These are phyloP conservation scores for Ceratobasidium theobromae DNA, from an alignment of 1,284 basidiomycete genomes.

Conservation along the genomic window DNA sequence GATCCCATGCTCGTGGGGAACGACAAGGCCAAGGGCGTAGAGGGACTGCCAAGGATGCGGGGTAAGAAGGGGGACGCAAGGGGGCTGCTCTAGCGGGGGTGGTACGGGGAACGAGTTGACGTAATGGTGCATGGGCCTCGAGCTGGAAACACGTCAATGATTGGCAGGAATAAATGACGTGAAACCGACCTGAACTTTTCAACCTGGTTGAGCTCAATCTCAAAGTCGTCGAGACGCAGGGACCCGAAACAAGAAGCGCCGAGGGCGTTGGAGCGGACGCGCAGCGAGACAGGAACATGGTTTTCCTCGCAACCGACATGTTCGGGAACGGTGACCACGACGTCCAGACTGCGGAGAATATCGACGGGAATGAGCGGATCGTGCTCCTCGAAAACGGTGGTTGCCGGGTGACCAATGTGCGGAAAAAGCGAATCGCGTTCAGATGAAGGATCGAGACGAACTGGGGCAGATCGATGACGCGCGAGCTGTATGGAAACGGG, in stretches of 20 bases:
- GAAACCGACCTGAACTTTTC: conserved; percentile 63
- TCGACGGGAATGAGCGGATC: conserved; percentile 49
- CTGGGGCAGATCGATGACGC: conserved; percentile 33
- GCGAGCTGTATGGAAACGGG: conserved; percentile 34
- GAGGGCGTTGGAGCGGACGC: conserved; percentile 51
- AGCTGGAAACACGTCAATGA: no score
- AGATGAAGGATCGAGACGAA: conserved; percentile 25
- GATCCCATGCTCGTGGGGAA: conserved; percentile 35
- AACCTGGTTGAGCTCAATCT: conserved; percentile 57
- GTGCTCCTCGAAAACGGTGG: conserved; percentile 3
- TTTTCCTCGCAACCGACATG: conserved; percentile 51
- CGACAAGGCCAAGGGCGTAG: conserved; percentile 55
- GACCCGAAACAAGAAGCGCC: conserved; percentile 14
- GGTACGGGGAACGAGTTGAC: conserved; percentile 54
- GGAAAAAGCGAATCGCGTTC: conserved; percentile 29
- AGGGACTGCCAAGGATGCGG: conserved; percentile 56
- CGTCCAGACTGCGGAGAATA: conserved; percentile 60
- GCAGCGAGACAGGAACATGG: conserved; percentile 56
- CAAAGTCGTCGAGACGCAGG: conserved; percentile 57
- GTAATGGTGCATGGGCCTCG: conserved; percentile 30
- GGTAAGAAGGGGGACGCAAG: conserved; percentile 54
- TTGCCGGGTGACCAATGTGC: conserved; percentile 30
- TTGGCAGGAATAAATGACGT: no score
- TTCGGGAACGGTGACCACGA: conserved; percentile 61
- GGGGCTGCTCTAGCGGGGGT: conserved; percentile 58